Evolutionary conservation across 306 rosid species (phyloP).

Genomic region (Rosa multiflora): DNA sequence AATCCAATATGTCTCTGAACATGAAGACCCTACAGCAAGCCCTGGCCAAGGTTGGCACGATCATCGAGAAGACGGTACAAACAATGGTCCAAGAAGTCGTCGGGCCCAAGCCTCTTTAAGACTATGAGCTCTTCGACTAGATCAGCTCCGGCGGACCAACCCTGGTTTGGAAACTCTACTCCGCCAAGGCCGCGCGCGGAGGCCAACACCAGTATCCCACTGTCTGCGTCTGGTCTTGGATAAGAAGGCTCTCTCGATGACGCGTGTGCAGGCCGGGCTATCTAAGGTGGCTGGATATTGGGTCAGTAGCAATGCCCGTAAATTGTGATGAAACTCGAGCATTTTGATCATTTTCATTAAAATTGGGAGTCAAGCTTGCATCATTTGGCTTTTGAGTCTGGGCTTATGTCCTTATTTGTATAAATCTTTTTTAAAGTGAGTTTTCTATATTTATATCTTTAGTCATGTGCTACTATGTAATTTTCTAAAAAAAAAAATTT

Average conservation of each 20-base stretch:
- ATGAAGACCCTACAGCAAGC: slow-evolving; percentile 98
- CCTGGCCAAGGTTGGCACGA: slow-evolving; percentile 92
- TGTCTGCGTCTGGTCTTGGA: slow-evolving; percentile 88
- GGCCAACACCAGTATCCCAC: slow-evolving; percentile 84
- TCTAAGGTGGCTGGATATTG: slow-evolving; percentile 51
- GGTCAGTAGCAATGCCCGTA: too few species aligned
- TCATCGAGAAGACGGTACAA: slow-evolving; percentile 80
- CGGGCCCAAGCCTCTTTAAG: slow-evolving; percentile 93
- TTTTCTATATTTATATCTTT: too few species aligned
- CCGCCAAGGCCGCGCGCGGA: slow-evolving; percentile 79
- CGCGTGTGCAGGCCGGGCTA: slow-evolving; percentile 65
- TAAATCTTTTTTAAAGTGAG: too few species aligned
- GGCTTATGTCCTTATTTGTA: too few species aligned
- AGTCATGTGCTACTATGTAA: too few species aligned
- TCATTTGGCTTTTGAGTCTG: too few species aligned
- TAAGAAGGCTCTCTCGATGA: slow-evolving; percentile 68
- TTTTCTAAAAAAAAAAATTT: too few species aligned
- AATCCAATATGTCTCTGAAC: slow-evolving; percentile 61
- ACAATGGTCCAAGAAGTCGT: slow-evolving; percentile 96
- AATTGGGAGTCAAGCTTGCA: too few species aligned
- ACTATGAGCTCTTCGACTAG: slow-evolving; percentile 86
- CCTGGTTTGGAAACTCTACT: slow-evolving; percentile 75
- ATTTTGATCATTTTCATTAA: too few species aligned
- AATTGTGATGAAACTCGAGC: too few species aligned
- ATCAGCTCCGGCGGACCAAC: slow-evolving; percentile 95